phyloP scores from a whole-genome alignment of 2,329 filamentous ascomycete genomes.

The Fusarium foetens region DNA sequence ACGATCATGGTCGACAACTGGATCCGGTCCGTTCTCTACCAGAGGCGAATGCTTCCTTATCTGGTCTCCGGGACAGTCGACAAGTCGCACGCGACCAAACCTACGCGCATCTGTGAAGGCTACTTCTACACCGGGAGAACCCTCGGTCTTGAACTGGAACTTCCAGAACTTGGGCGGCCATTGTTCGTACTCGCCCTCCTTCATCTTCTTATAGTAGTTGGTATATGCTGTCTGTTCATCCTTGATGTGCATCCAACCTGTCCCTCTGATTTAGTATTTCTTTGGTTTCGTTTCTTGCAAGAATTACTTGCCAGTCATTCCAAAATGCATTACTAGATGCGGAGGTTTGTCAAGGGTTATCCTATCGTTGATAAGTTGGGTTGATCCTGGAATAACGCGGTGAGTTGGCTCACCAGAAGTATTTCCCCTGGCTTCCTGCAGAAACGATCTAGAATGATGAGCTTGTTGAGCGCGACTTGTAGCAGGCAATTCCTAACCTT shows the following conservation, averaged over 20 bases:
- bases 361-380: conserved; percentile 44
- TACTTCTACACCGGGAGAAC: conserved; percentile 64
- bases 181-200: conserved; percentile 63
- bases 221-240: conserved; percentile 81
- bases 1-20: conserved; percentile 80
- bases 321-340: conserved; percentile 90
- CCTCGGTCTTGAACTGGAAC: conserved; percentile 76
- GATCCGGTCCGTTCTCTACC: conserved; percentile 93
- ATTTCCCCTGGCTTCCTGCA: conserved; percentile 92
- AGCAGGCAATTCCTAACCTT: conserved; percentile 54
- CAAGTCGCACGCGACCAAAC: conserved; percentile 80
- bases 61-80: conserved; percentile 80
- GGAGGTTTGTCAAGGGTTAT: conserved; percentile 75
- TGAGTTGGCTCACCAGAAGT: conserved; percentile 76
- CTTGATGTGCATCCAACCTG: conserved; percentile 87
- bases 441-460: conserved; percentile 58
- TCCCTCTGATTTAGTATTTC: conserved; percentile 6
- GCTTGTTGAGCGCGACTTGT: background rate
- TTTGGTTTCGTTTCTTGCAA: background rate
- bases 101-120: conserved; percentile 88
- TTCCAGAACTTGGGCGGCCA: conserved; percentile 96
- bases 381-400: background rate
- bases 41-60: conserved; percentile 83
- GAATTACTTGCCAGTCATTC: conserved; percentile 69
- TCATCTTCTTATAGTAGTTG: conserved; percentile 81